phyloP scores from a whole-genome alignment of 345 rosid species.

The Arabis alpina region DNA sequence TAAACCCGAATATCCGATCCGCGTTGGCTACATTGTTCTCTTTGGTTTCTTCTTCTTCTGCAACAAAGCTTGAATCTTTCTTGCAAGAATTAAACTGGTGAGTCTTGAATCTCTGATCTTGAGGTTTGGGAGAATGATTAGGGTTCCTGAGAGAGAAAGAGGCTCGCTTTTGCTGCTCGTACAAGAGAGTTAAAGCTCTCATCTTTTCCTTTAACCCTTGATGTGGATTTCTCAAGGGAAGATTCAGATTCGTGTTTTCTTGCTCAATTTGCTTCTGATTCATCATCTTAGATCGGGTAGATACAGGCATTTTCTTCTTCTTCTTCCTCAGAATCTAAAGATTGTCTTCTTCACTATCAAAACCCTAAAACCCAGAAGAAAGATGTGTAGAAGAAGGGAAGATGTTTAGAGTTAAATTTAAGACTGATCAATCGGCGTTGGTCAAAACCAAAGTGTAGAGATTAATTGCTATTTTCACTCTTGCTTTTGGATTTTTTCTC shows the following conservation, averaged over 20 bases:
- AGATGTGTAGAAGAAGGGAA: constrained; percentile 31
- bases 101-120: constrained; percentile 53
- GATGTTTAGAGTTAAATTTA: constrained; percentile 26
- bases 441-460: constrained; percentile 37
- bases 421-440: constrained; percentile 40
- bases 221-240: constrained; percentile 72
- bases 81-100: constrained; percentile 57
- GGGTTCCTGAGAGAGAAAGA: constrained; percentile 52
- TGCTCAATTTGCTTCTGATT: constrained; percentile 47
- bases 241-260: constrained; percentile 45
- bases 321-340: not conserved
- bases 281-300: constrained; percentile 71
- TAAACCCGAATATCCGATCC: constrained; percentile 60
- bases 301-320: constrained; percentile 60
- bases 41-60: constrained; percentile 60
- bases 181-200: constrained; percentile 81
- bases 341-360: constrained; percentile 50
- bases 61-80: constrained; percentile 43
- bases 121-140: constrained; percentile 52
- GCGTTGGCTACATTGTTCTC: constrained; percentile 65
- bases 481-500: constrained; percentile 29
- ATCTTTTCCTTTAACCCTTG: constrained; percentile 93
- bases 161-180: constrained; percentile 94
- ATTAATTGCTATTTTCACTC: constrained; percentile 36
- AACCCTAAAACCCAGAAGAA: constrained; percentile 48